Conservation (phyloP, 768 basidiomycete species). For the Mrakia blollopis region DNA sequence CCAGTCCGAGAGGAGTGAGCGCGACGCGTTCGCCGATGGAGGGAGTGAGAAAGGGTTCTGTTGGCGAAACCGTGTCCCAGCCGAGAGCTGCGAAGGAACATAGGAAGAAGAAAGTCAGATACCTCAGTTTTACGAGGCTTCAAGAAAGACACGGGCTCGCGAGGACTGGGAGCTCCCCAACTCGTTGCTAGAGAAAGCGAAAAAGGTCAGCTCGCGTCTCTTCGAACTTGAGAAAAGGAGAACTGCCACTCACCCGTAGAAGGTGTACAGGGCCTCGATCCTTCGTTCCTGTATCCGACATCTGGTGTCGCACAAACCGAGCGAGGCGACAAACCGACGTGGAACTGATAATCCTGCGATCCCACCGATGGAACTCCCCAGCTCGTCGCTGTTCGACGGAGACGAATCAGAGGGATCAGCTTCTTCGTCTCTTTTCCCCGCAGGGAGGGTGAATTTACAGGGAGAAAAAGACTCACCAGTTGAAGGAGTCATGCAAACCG, state of each 20-base stretch:
- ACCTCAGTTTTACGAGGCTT: too few relatives aligned
- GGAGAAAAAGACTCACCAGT: not conserved
- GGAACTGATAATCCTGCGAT: not conserved
- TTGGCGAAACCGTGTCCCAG: not conserved
- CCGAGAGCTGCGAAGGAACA: not conserved
- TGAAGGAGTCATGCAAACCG: conserved; percentile 6
- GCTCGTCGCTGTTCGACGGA: not conserved
- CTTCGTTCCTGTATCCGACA: conserved; percentile 1
- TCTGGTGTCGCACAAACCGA: not conserved
- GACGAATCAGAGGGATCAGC: not conserved
- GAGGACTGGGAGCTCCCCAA: conserved; percentile 8
- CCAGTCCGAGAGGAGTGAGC: not conserved
- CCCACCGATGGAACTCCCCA: not conserved
- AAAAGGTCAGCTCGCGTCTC: not conserved
- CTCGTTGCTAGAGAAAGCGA: not conserved
- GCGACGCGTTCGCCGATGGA: conserved; percentile 2
- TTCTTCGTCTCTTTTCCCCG: not conserved
- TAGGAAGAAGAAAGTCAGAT: not conserved
- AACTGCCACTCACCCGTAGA: not conserved
- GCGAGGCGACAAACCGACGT: not conserved
- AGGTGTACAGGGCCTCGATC: not conserved
- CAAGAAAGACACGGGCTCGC: not conserved
- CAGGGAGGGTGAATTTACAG: not conserved
- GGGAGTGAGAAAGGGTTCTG: not conserved
- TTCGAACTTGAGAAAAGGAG: not conserved